These are phyloP conservation scores for Candida oleophila DNA, from an alignment of 805 yeast genomes.

Conservation along the genomic window DNA sequence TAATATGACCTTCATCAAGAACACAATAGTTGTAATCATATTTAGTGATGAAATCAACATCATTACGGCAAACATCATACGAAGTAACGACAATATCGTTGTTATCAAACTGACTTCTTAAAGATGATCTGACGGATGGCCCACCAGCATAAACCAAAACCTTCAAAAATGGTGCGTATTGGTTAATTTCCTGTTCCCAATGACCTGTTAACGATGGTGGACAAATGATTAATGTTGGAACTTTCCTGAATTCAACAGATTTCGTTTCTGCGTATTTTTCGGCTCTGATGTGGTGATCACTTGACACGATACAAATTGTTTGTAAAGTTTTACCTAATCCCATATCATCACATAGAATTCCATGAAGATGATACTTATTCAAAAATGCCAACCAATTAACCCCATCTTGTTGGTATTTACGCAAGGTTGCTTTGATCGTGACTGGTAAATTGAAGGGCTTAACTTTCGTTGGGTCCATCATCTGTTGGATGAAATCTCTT, in stretches of 20 bases:
- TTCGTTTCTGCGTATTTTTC: conserved; percentile 63
- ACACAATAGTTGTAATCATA: conserved; percentile 90
- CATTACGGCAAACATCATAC: conserved; percentile 95
- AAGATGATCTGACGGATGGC: conserved; percentile 64
- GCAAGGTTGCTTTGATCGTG: conserved; percentile 84
- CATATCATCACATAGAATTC: conserved; percentile 98
- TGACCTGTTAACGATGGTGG: conserved; percentile 98
- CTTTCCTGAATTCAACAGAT: conserved; percentile 62
- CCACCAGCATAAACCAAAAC: conserved; percentile 92
- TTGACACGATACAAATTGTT: conserved; percentile 93
- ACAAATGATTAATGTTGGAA: conserved; percentile 87
- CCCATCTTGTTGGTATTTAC: conserved; percentile 97
- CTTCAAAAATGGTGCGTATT: conserved; percentile 83
- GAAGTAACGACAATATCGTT: conserved; percentile 92
- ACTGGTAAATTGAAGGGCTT: conserved; percentile 88
- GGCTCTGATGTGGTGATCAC: conserved; percentile 87
- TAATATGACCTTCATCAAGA: conserved; percentile 96
- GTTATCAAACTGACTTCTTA: conserved; percentile 50
- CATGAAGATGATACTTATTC: conserved; percentile 93
- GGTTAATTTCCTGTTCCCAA: conserved; percentile 94
- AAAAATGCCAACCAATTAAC: conserved; percentile 96
- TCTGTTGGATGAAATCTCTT: conserved; percentile 90
- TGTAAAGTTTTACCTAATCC: conserved; percentile 97
- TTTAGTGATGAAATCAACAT: conserved; percentile 58
- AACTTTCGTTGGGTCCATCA: conserved; percentile 95